These are phyloP conservation scores for Ceraceosorus bombacis DNA, from an alignment of 1,284 basidiomycete species.

Conservation along the genomic window DNA sequence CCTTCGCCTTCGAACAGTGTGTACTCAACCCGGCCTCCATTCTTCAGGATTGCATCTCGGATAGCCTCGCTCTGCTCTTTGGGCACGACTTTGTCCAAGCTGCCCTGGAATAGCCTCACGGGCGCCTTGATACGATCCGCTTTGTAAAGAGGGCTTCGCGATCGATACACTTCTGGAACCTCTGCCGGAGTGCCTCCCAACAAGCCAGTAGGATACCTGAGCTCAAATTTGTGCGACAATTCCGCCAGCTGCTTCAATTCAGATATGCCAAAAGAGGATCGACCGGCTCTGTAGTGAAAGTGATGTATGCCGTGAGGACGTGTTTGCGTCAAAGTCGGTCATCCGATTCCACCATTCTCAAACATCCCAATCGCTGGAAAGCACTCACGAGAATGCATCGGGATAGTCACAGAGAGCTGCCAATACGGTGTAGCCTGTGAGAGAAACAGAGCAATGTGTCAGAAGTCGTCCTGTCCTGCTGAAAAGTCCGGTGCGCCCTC, in stretches of 20 bases:
- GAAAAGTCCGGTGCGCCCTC: background rate
- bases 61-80: constrained; percentile 55
- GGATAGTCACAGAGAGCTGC: constrained; percentile 50
- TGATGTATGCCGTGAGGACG: constrained; percentile 19
- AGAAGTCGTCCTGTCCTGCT: too few relatives aligned
- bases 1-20: constrained; percentile 32
- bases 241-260: constrained; percentile 55
- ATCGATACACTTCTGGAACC: constrained; percentile 54
- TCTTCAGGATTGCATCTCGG: constrained; percentile 16
- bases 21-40: constrained; percentile 21
- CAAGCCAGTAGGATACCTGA: constrained; percentile 55
- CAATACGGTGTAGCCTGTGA: constrained; percentile 11
- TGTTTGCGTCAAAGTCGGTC: constrained; percentile 25
- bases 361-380: too few relatives aligned
- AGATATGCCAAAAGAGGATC: constrained; percentile 57
- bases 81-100: constrained; percentile 57
- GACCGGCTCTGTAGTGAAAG: constrained; percentile 54
- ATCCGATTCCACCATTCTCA: too few relatives aligned
- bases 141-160: constrained; percentile 55
- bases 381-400: constrained; percentile 10
- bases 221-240: constrained; percentile 63
- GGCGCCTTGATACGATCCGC: constrained; percentile 56
- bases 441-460: background rate
- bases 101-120: constrained; percentile 57
- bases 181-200: constrained; percentile 56